Evolutionary conservation across 148 eudicot genomes (phyloP).

Genomic region (Rhododendron ovatum): DNA sequence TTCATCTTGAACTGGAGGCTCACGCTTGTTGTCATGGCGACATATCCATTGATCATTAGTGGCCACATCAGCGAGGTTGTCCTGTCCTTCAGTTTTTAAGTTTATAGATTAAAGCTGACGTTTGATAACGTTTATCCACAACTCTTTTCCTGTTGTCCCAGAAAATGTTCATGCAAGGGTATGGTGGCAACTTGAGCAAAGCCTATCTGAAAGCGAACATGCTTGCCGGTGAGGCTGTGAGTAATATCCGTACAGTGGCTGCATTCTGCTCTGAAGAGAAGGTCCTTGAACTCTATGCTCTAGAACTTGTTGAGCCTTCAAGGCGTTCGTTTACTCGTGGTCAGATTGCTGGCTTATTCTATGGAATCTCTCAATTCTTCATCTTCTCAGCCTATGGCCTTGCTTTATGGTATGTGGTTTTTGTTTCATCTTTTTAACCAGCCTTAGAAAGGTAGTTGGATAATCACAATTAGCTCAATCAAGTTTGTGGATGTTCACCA

Average conservation of each 20-base stretch:
- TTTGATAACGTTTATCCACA: not conserved
- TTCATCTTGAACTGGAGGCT: conserved; percentile 93
- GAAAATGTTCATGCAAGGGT: conserved; percentile 99
- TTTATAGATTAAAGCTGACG: not conserved
- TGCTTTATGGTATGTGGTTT: conserved; percentile 69
- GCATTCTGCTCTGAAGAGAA: conserved; percentile 89
- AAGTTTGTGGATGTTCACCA: not conserved
- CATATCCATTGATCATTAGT: conserved; percentile 76
- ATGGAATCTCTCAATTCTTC: conserved; percentile 92
- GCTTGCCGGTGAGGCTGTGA: conserved; percentile 97
- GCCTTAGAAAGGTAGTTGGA: not conserved
- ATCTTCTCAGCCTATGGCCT: conserved; percentile 94
- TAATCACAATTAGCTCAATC: not conserved
- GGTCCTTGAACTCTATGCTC: conserved; percentile 69
- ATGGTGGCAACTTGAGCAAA: conserved; percentile 95
- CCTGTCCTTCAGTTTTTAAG: not conserved
- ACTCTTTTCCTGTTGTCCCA: conserved; percentile 15
- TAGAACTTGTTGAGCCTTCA: conserved; percentile 83
- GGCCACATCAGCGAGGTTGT: conserved; percentile 94
- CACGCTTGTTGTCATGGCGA: conserved; percentile 77
- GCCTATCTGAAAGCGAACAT: conserved; percentile 92
- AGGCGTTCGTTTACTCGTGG: conserved; percentile 83
- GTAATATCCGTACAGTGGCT: conserved; percentile 94
- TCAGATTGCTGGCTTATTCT: conserved; percentile 88
- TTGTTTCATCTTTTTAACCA: not conserved